Percentiles rank a stretch among this genome's conserved stretches.
Evolutionary conservation across 208 protist species (phyloP).

Genomic region (Tritrichomonas musculus): DNA sequence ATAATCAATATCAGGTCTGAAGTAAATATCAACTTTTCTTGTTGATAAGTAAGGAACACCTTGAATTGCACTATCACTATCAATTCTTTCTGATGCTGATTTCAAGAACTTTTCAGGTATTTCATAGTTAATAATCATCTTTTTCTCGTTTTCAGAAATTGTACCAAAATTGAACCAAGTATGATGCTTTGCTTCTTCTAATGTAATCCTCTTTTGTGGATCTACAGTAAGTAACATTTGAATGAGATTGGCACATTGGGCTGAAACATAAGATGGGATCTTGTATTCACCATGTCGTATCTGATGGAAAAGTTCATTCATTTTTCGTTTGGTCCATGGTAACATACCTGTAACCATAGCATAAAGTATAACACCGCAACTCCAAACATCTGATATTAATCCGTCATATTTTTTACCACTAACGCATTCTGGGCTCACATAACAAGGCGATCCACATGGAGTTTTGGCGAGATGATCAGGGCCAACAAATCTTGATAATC

Average conservation of each 20-base stretch:
- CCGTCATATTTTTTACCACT: neutral
- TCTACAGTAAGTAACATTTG: neutral
- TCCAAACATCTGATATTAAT: neutral
- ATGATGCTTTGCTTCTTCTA: neutral
- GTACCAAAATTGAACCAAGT: neutral
- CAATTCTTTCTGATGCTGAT: too few relatives aligned
- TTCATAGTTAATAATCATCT: too few relatives aligned
- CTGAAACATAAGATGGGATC: neutral
- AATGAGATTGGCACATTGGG: neutral
- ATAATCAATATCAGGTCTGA: too few relatives aligned
- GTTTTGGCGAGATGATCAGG: neutral
- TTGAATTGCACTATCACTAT: too few relatives aligned
- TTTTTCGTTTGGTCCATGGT: neutral
- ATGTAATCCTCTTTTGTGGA: neutral
- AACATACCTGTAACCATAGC: neutral
- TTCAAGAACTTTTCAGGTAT: too few relatives aligned
- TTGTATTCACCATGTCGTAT: neutral
- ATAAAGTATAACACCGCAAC: neutral
- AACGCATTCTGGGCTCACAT: neutral
- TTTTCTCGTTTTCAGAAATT: too few relatives aligned
- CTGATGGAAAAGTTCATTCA: neutral
- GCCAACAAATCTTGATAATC: neutral
- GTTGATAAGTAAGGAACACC: too few relatives aligned
- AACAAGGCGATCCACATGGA: neutral
- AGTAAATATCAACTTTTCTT: too few relatives aligned